Evolutionary conservation across 2,329 filamentous ascomycete genomes (phyloP), one percentile per base, ranked within the genome.

Genomic region (Nothopassalora personata): DNA sequence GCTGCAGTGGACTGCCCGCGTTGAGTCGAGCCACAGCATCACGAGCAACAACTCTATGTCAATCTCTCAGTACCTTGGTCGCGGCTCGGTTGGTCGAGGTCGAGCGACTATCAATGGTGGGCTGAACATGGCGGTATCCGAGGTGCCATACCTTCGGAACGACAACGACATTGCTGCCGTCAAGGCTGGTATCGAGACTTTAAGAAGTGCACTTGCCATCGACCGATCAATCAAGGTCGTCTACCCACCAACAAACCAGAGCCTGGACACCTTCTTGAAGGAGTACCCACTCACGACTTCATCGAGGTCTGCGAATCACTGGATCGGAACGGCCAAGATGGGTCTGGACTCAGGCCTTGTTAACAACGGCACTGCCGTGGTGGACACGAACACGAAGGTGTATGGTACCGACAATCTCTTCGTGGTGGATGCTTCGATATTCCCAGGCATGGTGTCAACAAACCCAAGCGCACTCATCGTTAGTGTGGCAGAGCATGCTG

Each of bases 401-500:
- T 70, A 80, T 68, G 86, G 85, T 39, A 88, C 83, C 0, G 83
- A 87, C 66, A 88, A 88, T 72, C 75, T 88, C 48, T 87, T 85
- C 67, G 82, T 88, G 13, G 83, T 89, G 4, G 86, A 89, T 66
- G 86, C 83, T 0, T 83, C 81, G 61, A 85, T 89, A 67, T 87
- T 88, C 75, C 86, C 87, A 0, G 86, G 87, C 62, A 82, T 88
- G 65, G 80, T 85, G 2, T 85, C 85, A 0, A 84, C 85, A 18
- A 90, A 90, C 73, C 87, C 87, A 1, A 82, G 83, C 51, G 81
- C 84, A 1, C 81, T 84, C 43, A 83, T 88, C 65, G 84, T 88
- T 70, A 78, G 85, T 36, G 84, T 81, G 18, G 82, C 85, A 18
- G 86, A 89, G 76, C 79, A 80, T 46, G 85, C 85, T 8, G 80